Evolutionary conservation across 495 filamentous ascomycete genomes (phyloP).

Genomic region (Tuber melanosporum): DNA sequence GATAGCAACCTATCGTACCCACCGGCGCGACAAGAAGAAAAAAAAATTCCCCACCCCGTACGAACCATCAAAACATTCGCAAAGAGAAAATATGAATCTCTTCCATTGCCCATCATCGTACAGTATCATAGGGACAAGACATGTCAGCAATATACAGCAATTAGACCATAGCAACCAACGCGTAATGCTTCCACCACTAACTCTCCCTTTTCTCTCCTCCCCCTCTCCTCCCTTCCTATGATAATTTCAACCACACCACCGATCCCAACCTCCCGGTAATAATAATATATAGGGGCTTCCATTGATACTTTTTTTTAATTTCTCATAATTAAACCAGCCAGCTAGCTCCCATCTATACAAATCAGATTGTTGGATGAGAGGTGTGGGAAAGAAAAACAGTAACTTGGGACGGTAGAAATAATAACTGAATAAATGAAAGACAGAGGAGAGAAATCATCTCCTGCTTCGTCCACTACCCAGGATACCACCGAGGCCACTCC

Average conservation of each 20-base stretch:
- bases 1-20: neutral
- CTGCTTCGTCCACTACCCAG: slow-evolving; percentile 11
- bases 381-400: neutral
- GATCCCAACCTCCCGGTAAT: neutral
- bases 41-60: neutral
- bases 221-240: neutral
- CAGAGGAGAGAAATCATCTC: slow-evolving; percentile 10
- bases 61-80: neutral
- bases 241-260: neutral
- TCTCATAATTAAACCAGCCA: neutral
- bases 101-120: neutral
- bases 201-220: too few relatives aligned
- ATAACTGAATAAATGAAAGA: neutral
- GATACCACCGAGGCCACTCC: slow-evolving; percentile 22
- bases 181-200: neutral
- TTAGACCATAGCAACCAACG: neutral
- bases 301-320: neutral
- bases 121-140: neutral
- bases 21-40: neutral
- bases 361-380: neutral
- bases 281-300: neutral
- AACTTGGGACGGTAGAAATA: neutral
- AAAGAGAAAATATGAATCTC: neutral
- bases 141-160: neutral
- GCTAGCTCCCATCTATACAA: neutral